Evolutionary conservation across 2,329 filamentous ascomycete species (phyloP).

Genomic region (Chalaropsis thielavioides): DNA sequence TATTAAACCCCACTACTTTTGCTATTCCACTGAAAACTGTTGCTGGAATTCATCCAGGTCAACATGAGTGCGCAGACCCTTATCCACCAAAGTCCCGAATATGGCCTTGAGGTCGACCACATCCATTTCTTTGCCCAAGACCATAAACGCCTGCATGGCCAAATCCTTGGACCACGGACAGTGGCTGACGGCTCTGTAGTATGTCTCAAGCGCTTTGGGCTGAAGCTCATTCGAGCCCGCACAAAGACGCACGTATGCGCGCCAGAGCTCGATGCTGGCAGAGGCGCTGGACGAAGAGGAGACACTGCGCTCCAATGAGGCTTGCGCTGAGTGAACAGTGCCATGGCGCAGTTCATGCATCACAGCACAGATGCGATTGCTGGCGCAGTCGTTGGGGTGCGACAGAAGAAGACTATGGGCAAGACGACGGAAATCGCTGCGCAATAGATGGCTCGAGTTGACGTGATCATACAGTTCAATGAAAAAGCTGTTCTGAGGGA

Average conservation of each 20-base stretch:
- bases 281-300: constrained; percentile 28
- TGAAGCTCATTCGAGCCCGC: constrained; percentile 27
- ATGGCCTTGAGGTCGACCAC: constrained; percentile 35
- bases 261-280: constrained; percentile 31
- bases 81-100: constrained; percentile 33
- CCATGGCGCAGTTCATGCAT: constrained; percentile 35
- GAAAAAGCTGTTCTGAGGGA: constrained; percentile 65
- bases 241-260: constrained; percentile 36
- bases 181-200: constrained; percentile 33
- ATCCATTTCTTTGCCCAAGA: constrained; percentile 32
- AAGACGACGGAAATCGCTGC: constrained; percentile 60
- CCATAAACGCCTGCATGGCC: constrained; percentile 38
- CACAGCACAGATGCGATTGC: constrained; percentile 36
- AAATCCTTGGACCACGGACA: constrained; percentile 38
- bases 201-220: constrained; percentile 32
- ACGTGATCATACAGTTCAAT: constrained; percentile 59
- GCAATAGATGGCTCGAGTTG: constrained; percentile 54
- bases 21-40: neutral
- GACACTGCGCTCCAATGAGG: constrained; percentile 40
- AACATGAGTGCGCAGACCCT: constrained; percentile 36
- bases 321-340: constrained; percentile 35
- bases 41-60: constrained; percentile 34
- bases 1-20: neutral
- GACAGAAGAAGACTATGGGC: constrained; percentile 39
- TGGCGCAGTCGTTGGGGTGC: constrained; percentile 28